These are phyloP conservation scores for Hysterangium stoloniferum DNA, from an alignment of 768 basidiomycete species.

Conservation along the genomic window DNA sequence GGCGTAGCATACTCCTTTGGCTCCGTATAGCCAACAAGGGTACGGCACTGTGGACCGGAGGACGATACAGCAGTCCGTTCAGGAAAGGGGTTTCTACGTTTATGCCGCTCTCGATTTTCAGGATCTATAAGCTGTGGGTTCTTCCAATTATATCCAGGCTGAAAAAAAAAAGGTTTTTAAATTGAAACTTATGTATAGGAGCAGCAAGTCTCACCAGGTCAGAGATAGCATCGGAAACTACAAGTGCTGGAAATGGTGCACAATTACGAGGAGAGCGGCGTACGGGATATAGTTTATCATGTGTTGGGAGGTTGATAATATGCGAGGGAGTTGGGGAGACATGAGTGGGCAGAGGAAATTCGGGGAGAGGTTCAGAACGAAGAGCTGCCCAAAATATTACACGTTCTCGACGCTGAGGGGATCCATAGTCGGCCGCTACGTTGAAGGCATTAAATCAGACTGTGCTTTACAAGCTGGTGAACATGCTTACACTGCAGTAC, in stretches of 20 bases:
- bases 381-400: slow-evolving; percentile 65
- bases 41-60: slow-evolving; percentile 10
- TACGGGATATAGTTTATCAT: slow-evolving; percentile 32
- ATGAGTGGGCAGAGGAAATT: slow-evolving; percentile 60
- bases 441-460: not conserved
- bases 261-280: slow-evolving; percentile 37
- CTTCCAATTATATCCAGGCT: slow-evolving; percentile 70
- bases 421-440: slow-evolving; percentile 43
- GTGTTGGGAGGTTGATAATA: slow-evolving; percentile 37
- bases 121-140: slow-evolving; percentile 43
- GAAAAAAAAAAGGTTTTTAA: not conserved
- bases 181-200: not conserved
- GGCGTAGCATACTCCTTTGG: slow-evolving; percentile 33
- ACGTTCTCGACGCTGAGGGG: slow-evolving; percentile 58
- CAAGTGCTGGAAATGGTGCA: slow-evolving; percentile 54
- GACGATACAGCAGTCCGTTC: slow-evolving; percentile 33
- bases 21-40: slow-evolving; percentile 40
- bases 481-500: slow-evolving; percentile 55
- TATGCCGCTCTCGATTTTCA: slow-evolving; percentile 24
- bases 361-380: slow-evolving; percentile 47
- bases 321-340: slow-evolving; percentile 30
- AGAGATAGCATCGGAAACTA: slow-evolving; percentile 55
- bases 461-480: not conserved
- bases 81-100: slow-evolving; percentile 29
- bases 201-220: slow-evolving; percentile 48